phyloP scores from a whole-genome alignment of 1,284 basidiomycete genomes.

The Cystobasidium sp. region DNA sequence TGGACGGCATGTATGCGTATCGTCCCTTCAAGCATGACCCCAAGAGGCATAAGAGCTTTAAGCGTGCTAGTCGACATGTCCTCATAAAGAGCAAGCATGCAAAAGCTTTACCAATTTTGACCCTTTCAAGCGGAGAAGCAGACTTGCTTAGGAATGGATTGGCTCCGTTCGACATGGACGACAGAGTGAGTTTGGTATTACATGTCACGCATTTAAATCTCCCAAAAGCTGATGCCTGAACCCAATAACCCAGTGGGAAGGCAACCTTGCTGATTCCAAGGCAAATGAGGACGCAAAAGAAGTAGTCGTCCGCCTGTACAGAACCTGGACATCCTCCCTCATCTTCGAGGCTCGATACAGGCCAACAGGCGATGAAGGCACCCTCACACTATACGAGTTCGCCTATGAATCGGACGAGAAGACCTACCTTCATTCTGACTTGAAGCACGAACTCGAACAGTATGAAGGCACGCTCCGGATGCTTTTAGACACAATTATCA shows the following conservation, averaged over 20 bases:
- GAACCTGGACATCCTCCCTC: constrained; percentile 18
- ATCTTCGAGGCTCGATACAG: constrained; percentile 38
- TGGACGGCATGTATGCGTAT: neutral
- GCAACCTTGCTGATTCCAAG: constrained; percentile 20
- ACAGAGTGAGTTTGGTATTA: constrained; percentile 12
- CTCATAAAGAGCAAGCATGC: neutral
- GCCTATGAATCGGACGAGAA: constrained; percentile 25
- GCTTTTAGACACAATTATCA: too few species aligned
- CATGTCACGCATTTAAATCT: neutral
- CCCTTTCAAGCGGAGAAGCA: constrained; percentile 21
- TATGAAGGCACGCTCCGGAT: neutral
- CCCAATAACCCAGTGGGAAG: constrained; percentile 13
- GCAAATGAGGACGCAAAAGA: constrained; percentile 9
- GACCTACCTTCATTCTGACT: neutral
- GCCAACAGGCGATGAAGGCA: constrained; percentile 1
- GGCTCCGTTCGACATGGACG: constrained; percentile 23
- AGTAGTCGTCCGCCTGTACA: constrained; percentile 33
- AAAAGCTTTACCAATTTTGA: neutral
- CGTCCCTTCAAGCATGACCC: constrained; percentile 16
- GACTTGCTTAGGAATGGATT: constrained; percentile 14
- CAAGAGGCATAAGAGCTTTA: constrained; percentile 16
- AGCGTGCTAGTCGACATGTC: constrained; percentile 14
- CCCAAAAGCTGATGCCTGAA: neutral
- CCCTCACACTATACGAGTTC: constrained; percentile 33
- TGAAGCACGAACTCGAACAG: neutral